Evolutionary conservation across 495 filamentous ascomycete genomes (phyloP).

Genomic region (Penicillium goetzii): DNA sequence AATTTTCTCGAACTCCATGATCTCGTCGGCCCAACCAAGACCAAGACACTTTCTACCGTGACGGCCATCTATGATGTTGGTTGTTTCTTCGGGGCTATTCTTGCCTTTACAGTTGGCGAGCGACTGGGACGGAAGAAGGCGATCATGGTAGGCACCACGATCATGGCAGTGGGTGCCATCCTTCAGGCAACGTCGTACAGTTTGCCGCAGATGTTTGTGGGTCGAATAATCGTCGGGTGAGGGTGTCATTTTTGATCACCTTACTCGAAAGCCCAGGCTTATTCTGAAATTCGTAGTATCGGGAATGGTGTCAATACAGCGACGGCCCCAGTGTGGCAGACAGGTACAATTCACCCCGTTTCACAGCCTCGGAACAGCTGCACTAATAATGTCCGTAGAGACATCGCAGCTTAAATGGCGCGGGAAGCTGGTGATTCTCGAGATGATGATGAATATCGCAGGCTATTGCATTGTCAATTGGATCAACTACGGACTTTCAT

Average conservation of each 20-base stretch:
- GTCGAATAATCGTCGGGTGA: conserved; percentile 53
- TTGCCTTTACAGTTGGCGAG: neutral
- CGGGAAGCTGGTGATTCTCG: conserved; percentile 63
- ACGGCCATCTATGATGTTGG: neutral
- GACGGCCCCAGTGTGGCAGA: neutral
- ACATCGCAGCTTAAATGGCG: conserved; percentile 46
- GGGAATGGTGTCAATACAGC: neutral
- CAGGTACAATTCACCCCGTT: neutral
- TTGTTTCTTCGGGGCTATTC: neutral
- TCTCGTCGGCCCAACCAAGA: neutral
- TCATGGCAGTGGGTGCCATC: conserved; percentile 64
- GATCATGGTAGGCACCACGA: conserved; percentile 22
- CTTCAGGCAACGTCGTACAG: conserved; percentile 61
- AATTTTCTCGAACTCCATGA: neutral
- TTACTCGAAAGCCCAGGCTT: no score
- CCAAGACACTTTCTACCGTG: neutral
- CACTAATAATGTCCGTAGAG: neutral
- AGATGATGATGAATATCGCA: conserved; percentile 63
- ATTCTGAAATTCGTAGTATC: neutral
- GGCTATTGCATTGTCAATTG: conserved; percentile 50
- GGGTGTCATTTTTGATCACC: no score
- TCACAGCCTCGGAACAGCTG: neutral
- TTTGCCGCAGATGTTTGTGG: conserved; percentile 65
- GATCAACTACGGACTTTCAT: conserved; percentile 42
- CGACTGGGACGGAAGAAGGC: neutral